Evolutionary conservation across 768 basidiomycete genomes (phyloP).

Genomic region (Tricholoma sp.): DNA sequence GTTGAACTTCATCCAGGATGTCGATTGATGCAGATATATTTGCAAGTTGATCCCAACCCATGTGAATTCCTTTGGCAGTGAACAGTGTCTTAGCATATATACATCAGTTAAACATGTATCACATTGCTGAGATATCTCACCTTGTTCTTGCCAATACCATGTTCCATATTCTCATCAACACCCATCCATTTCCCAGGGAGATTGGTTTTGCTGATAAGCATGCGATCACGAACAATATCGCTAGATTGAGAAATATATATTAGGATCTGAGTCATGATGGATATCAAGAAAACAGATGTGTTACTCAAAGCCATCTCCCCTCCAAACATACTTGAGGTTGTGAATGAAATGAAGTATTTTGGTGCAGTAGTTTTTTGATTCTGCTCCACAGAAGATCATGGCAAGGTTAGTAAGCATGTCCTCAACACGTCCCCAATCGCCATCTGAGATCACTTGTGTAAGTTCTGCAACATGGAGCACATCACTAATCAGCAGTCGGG

Average conservation of each 20-base stretch:
- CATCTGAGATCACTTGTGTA: not conserved
- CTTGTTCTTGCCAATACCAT: not conserved
- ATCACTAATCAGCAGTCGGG: not conserved
- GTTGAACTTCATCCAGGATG: not conserved
- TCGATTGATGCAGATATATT: not conserved
- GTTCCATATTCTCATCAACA: not conserved
- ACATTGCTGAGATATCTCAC: not conserved
- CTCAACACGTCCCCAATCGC: not conserved
- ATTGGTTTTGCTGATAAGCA: not conserved
- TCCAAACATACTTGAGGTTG: not conserved
- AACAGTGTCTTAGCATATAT: not conserved
- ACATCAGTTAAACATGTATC: not conserved
- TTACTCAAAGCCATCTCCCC: not conserved
- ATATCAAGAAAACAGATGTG: not conserved
- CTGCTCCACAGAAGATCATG: not conserved
- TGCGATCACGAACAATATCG: not conserved
- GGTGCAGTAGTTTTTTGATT: not conserved
- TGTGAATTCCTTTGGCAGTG: not conserved
- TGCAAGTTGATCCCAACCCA: not conserved
- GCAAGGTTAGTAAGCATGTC: not conserved
- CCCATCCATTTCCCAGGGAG: not conserved
- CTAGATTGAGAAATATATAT: no score
- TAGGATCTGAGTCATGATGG: not conserved
- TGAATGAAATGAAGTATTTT: not conserved
- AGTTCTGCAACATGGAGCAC: not conserved